A percentile compares a stretch with the other conserved stretches of the same genome.
Evolutionary conservation across 2,329 filamentous ascomycete species (phyloP).

Genomic region (Alternaria atra): DNA sequence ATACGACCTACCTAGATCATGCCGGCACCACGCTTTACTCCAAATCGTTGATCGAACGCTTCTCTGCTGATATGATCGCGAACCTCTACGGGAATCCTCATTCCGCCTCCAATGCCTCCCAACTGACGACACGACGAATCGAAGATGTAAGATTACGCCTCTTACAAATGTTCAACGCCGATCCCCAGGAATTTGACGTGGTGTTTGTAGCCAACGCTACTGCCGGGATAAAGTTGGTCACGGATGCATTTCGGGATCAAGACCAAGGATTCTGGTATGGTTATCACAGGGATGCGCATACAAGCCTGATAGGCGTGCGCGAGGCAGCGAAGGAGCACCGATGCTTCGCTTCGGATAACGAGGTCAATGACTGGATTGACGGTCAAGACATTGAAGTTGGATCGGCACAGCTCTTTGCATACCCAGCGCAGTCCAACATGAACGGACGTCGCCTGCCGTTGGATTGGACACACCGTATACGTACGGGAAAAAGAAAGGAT

Average conservation of each 20-base stretch:
- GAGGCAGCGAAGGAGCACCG: conserved; percentile 70
- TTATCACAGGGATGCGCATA: conserved; percentile 87
- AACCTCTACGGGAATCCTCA: conserved; percentile 92
- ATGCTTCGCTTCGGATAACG: conserved; percentile 72
- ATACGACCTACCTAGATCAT: conserved; percentile 87
- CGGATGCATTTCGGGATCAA: conserved; percentile 76
- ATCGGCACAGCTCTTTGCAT: conserved; percentile 71
- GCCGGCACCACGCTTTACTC: conserved; percentile 88
- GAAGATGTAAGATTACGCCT: conserved; percentile 78
- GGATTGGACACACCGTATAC: conserved; percentile 65
- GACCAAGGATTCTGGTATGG: conserved; percentile 79
- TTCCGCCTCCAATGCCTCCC: conserved; percentile 83
- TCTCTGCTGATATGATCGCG: conserved; percentile 78
- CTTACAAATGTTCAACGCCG: conserved; percentile 80
- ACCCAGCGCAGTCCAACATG: conserved; percentile 93
- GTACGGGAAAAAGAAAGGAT: conserved; percentile 53
- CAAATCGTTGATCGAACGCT: conserved; percentile 81
- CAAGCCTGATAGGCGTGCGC: conserved; percentile 82
- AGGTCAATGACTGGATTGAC: conserved; percentile 72
- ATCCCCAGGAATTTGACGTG: conserved; percentile 82
- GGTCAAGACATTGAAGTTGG: conserved; percentile 26
- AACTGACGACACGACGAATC: conserved; percentile 75
- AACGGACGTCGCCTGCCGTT: conserved; percentile 79
- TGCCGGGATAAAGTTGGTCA: conserved; percentile 85
- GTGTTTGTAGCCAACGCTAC: conserved; percentile 94